Base-by-base conservation (phyloP, 352 stramenopile genomes). In the Phytophthora colocasiae region DNA sequence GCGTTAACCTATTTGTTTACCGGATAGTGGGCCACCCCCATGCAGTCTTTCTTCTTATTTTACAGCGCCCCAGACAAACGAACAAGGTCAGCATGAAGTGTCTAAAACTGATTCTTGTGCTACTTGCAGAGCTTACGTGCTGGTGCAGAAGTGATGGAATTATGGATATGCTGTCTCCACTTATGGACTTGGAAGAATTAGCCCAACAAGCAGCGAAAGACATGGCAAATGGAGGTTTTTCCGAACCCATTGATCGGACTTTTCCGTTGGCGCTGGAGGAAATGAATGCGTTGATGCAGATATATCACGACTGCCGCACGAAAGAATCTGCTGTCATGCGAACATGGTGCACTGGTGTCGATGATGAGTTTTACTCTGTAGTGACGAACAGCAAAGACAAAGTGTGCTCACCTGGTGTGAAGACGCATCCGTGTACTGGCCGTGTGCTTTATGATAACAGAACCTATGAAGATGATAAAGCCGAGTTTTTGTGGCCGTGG, bases 401-500 rank as follows among this genome's bases (percentile, higher is more conserved):
- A 14, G 41, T 74, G 24, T 93, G 85, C 58, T 83, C 83, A 9
- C 69, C 11, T 4, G 81, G 78, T 3, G 48, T 90, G 7, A 54
- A 50, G 26, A 93, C 85, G 1, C 78, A 93, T 40, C 83, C 83
- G 43, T 93, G 85, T 56, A 82, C 80, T 22, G 85, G 85, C 9
- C 75, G 80, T 14, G 68, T 90, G 4, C 58, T 93, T 48, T 34
- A 66, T 32, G 45, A 60, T 4, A 81, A 70, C 19, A 66, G 48
- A 9, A 78, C 52, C 8, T 9, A 43, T 2, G 38, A 54, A 12
- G 34, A 61, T 1, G 46, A 54, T 22, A 36, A 39, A 3, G 11
- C 69, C 11, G 59, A 80, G 31, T 90, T 80, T 41, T 63, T 90
- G 14, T 90, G 85, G 85, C 78, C 80, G 14, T 93, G 85, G 85